These are phyloP conservation scores for Citrullus amarus DNA, from an alignment of 306 rosid genomes.

Conservation along the genomic window DNA sequence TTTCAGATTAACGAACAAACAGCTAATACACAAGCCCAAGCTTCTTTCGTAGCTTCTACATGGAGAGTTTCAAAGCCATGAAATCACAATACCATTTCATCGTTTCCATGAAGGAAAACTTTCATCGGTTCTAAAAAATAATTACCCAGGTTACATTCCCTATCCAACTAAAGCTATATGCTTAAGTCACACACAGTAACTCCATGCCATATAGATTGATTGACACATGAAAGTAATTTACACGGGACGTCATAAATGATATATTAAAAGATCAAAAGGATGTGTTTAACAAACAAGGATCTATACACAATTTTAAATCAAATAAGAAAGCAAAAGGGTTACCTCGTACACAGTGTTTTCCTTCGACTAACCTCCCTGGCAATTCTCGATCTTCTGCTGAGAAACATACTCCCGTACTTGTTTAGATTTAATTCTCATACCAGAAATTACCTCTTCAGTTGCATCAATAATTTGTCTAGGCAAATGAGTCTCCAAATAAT, in stretches of 20 bases:
- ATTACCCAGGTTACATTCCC: background rate
- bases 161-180: background rate
- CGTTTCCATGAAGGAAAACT: background rate
- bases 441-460: slow-evolving; percentile 47
- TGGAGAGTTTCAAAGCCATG: background rate
- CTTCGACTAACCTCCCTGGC: slow-evolving; percentile 9
- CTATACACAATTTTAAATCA: background rate
- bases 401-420: slow-evolving; percentile 35
- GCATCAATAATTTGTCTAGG: slow-evolving; percentile 45
- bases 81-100: background rate
- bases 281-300: background rate
- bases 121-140: background rate
- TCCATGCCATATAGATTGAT: background rate
- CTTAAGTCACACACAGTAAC: background rate
- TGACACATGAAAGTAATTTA: background rate
- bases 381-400: slow-evolving; percentile 27
- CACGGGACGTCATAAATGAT: background rate
- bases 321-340: background rate
- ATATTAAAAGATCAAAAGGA: background rate
- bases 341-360: background rate
- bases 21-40: background rate
- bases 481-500: slow-evolving; percentile 48
- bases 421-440: slow-evolving; percentile 40
- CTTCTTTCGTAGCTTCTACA: background rate
- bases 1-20: background rate